These are phyloP conservation scores for Hypomontagnella submonticulosa DNA, from an alignment of 495 filamentous ascomycete genomes.

Conservation along the genomic window DNA sequence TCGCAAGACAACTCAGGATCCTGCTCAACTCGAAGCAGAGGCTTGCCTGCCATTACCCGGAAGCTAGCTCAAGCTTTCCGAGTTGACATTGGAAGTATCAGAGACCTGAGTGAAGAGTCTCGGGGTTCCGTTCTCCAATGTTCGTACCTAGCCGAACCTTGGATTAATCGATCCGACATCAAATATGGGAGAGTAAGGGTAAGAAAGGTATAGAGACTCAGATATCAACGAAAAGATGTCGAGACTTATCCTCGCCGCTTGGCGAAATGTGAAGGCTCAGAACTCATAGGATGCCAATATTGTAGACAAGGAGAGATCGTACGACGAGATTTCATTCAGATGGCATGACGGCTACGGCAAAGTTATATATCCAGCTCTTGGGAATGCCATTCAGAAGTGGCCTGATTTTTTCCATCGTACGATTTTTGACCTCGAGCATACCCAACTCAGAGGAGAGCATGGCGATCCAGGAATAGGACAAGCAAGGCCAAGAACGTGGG, in stretches of 20 bases:
- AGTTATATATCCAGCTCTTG: slow-evolving; percentile 42
- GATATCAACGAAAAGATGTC: slow-evolving; percentile 4
- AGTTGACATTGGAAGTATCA: too few relatives aligned
- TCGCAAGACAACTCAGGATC: background rate
- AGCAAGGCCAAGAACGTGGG: slow-evolving; percentile 34
- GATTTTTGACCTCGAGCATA: slow-evolving; percentile 27
- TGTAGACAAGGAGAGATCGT: slow-evolving; percentile 32
- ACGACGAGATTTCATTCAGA: slow-evolving; percentile 29
- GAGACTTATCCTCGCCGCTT: slow-evolving; percentile 21
- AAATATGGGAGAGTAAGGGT: slow-evolving; percentile 14
- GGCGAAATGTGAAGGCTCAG: slow-evolving; percentile 15
- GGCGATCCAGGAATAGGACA: slow-evolving; percentile 26
- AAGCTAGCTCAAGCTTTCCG: too few relatives aligned
- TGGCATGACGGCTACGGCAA: slow-evolving; percentile 36
- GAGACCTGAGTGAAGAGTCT: background rate
- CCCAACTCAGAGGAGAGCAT: slow-evolving; percentile 26
- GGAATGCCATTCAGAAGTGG: slow-evolving; percentile 35
- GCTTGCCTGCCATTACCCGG: background rate
- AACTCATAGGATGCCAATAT: slow-evolving; percentile 7
- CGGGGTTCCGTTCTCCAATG: background rate
- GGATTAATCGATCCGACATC: slow-evolving; percentile 5
- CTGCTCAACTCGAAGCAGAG: background rate
- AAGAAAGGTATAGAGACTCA: background rate
- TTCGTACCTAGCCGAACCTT: background rate
- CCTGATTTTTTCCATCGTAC: slow-evolving; percentile 44